Evolutionary conservation across 176 grass and related monocot genomes (phyloP).

Genomic region (bread wheat (Triticum aestivum)): DNA sequence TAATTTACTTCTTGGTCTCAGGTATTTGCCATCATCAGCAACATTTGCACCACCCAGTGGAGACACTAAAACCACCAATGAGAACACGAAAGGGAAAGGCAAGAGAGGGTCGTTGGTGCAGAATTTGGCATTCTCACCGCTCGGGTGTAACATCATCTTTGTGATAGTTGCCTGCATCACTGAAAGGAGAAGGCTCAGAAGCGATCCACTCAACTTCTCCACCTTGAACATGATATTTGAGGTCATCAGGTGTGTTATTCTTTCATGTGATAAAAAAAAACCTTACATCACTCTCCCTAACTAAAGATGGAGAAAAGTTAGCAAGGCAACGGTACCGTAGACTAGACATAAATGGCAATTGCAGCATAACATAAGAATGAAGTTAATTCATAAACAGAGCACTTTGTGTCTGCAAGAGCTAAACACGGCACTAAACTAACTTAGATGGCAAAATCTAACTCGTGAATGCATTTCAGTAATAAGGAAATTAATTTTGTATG

Average conservation of each 20-base stretch:
- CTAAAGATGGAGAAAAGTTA: not conserved
- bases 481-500: not conserved
- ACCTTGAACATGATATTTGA: slow-evolving; percentile 72
- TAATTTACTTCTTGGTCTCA: slow-evolving; percentile 13
- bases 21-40: slow-evolving; percentile 58
- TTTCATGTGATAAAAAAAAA: not conserved
- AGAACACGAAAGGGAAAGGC: not conserved
- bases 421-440: not conserved
- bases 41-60: slow-evolving; percentile 15
- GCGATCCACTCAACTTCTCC: slow-evolving; percentile 79
- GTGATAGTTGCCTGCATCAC: slow-evolving; percentile 55
- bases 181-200: slow-evolving; percentile 52
- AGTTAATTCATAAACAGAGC: not conserved
- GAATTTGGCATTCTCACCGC: slow-evolving; percentile 33
- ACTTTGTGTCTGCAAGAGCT: not conserved
- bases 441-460: not conserved
- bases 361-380: not conserved
- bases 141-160: slow-evolving; percentile 44
- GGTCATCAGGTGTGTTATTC: slow-evolving; percentile 48
- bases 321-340: not conserved
- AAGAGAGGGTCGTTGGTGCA: not conserved
- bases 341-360: not conserved
- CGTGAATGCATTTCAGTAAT: not conserved
- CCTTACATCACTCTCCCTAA: not conserved
- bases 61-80: slow-evolving; percentile 1